These are phyloP conservation scores for Pseudotulostoma volvatum DNA, from an alignment of 495 filamentous ascomycete genomes.

Conservation along the genomic window DNA sequence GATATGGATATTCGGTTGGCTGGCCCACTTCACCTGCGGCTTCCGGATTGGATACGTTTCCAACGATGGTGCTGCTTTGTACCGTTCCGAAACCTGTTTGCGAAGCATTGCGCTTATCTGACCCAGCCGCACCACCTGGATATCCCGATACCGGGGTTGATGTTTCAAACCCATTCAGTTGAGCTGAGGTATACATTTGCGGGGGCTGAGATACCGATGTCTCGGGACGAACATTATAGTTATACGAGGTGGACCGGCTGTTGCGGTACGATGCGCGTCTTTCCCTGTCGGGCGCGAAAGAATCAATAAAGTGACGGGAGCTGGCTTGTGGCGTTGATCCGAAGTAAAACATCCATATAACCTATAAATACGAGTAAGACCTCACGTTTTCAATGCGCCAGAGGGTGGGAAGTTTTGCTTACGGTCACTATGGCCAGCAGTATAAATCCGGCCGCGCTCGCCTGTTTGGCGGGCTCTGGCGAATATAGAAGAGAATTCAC, in stretches of 20 bases:
- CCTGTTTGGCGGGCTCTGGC: slow-evolving; percentile 53
- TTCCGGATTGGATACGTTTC: slow-evolving; percentile 12
- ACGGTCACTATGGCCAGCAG: slow-evolving; percentile 91
- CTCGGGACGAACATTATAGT: slow-evolving; percentile 49
- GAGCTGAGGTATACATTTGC: slow-evolving; percentile 93
- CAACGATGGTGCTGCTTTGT: slow-evolving; percentile 16
- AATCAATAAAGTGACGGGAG: slow-evolving; percentile 84
- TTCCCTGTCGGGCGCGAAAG: slow-evolving; percentile 87
- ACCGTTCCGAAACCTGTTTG: slow-evolving; percentile 36
- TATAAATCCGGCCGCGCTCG: slow-evolving; percentile 84
- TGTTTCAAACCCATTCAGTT: slow-evolving; percentile 91
- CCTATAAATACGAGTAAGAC: too few relatives aligned
- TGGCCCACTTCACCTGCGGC: slow-evolving; percentile 49
- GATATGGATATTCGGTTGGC: slow-evolving; percentile 89
- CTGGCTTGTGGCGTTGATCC: slow-evolving; percentile 80
- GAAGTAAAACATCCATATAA: slow-evolving; percentile 98
- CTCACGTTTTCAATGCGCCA: too few relatives aligned
- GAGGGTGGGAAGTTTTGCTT: too few relatives aligned
- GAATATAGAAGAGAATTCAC: slow-evolving; percentile 70
- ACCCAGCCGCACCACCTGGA: slow-evolving; percentile 44
- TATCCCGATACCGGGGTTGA: slow-evolving; percentile 78
- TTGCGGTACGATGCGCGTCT: slow-evolving; percentile 54
- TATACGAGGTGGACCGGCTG: slow-evolving; percentile 32
- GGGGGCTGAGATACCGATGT: slow-evolving; percentile 63
- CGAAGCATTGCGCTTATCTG: slow-evolving; percentile 39